Percentiles rank a stretch among this genome's conserved stretches.
These are phyloP conservation scores for Penicillium sumatraense DNA, from an alignment of 2,329 filamentous ascomycete genomes.

Conservation along the genomic window DNA sequence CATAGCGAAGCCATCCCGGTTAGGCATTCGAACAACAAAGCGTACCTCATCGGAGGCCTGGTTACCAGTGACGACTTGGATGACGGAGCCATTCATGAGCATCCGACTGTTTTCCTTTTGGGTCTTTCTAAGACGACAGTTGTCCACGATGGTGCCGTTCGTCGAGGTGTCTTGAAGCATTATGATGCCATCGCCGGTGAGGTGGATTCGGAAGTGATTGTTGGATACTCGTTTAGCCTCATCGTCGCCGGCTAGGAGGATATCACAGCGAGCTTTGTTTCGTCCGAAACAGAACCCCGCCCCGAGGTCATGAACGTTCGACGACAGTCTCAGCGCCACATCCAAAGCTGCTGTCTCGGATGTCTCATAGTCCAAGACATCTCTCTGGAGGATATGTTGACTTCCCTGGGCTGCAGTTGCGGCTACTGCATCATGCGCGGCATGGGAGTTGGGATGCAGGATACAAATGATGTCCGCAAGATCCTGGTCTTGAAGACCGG, in stretches of 20 bases:
- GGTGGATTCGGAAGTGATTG: conserved; percentile 90
- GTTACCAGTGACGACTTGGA: conserved; percentile 66
- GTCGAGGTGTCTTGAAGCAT: conserved; percentile 95
- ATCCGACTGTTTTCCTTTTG: conserved; percentile 61
- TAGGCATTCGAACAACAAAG: conserved; percentile 85
- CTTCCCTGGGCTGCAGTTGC: conserved; percentile 57
- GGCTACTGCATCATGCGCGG: conserved; percentile 72
- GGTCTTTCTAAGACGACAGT: conserved; percentile 64
- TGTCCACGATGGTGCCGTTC: conserved; percentile 92
- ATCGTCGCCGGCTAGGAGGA: conserved; percentile 71
- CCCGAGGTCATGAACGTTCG: conserved; percentile 67
- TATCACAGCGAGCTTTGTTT: conserved; percentile 72
- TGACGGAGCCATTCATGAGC: conserved; percentile 72
- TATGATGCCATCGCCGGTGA: conserved; percentile 81
- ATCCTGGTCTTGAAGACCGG: conserved; percentile 80
- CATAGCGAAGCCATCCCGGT: conserved; percentile 69
- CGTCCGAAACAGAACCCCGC: conserved; percentile 87
- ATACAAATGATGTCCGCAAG: conserved; percentile 88
- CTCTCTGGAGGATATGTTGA: conserved; percentile 64
- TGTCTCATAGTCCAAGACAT: conserved; percentile 47
- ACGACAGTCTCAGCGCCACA: conserved; percentile 80
- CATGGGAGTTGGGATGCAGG: conserved; percentile 75
- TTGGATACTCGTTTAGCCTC: conserved; percentile 81
- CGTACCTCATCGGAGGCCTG: conserved; percentile 65
- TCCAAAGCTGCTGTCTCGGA: conserved; percentile 53